Evolutionary conservation across 1,284 basidiomycete genomes (phyloP), one percentile per base, ranked within the genome.

Genomic region (Entoloma clypeatum): DNA sequence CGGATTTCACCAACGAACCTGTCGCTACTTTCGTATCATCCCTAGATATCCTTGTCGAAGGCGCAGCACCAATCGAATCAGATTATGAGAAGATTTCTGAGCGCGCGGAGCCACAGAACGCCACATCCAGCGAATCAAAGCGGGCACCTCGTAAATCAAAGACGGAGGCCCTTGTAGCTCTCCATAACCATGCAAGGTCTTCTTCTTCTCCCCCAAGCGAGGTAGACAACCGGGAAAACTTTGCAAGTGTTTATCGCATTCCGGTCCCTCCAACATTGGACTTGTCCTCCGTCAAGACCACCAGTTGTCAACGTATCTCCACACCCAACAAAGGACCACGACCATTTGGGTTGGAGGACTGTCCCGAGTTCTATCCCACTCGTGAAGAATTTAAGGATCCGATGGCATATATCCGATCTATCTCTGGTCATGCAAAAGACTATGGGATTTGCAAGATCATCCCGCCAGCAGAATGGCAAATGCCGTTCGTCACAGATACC

Each of bases 361-460:
- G 92, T 55, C 96, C 92, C 3, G 81, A 80, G 41, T 99, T 85
- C 62, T 86, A 85, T 61, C 96, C 96, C 9, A 89, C 87, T 1
- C 61, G 67, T 10, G 92, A 95, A 50, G 87, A 99, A 64, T 99
- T 95, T 65, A 79, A 77, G 54, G 92, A 98, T 68, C 93, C 95
- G n/a, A 87, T 98, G 82, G 77, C 79, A 38, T 99, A 97, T 69
- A 91, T 99, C 62, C 81, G 81, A 55, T 84, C 81, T 42, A 89
- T 96, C 54, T 79, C 87, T 6, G 75, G 83, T 37, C 69, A 77
- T 25, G 93, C 87, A 0, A 79, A 74, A 55, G 67, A 77, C 34
- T 92, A 81, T 59, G 96, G 96, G 22, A 94, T 99, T 55, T 93
- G 90, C 69, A 99, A 99, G 71, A 83, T 99, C 47, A 78, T 98